phyloP scores from a whole-genome alignment of 176 grass and related monocot species.

The Puccinellia tenuiflora region DNA sequence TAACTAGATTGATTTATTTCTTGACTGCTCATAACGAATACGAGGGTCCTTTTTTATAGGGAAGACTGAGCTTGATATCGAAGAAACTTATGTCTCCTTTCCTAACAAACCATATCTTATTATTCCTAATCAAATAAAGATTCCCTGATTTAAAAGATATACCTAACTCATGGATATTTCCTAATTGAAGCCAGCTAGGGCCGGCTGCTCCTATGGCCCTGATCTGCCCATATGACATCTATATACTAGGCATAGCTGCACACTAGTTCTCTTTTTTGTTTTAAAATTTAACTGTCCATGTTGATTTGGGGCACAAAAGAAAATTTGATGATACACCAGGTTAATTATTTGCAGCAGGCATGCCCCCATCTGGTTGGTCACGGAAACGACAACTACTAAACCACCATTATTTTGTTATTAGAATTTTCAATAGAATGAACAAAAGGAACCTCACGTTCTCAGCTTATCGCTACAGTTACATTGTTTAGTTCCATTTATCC shows the following conservation, averaged over 20 bases:
- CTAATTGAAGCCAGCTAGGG: too few relatives aligned
- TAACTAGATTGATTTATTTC: too few relatives aligned
- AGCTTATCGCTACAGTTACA: background rate
- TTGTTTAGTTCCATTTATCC: background rate
- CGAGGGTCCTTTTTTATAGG: too few relatives aligned
- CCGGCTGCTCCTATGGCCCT: too few relatives aligned
- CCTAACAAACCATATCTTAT: too few relatives aligned
- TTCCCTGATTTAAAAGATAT: too few relatives aligned
- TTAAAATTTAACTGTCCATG: background rate
- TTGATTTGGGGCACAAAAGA: background rate
- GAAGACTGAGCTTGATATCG: too few relatives aligned
- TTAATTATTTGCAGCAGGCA: background rate
- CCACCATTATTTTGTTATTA: background rate
- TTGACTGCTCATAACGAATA: too few relatives aligned
- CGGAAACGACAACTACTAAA: background rate
- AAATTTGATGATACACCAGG: background rate
- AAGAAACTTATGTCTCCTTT: too few relatives aligned
- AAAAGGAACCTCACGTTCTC: background rate
- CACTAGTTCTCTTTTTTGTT: background rate
- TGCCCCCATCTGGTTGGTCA: background rate
- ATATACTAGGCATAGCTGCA: background rate
- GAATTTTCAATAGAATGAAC: background rate
- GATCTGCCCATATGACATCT: too few relatives aligned
- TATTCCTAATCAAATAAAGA: too few relatives aligned
- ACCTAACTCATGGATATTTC: too few relatives aligned